Evolutionary conservation across 139 green algal species (phyloP).

Genomic region (Gonium pectorale): DNA sequence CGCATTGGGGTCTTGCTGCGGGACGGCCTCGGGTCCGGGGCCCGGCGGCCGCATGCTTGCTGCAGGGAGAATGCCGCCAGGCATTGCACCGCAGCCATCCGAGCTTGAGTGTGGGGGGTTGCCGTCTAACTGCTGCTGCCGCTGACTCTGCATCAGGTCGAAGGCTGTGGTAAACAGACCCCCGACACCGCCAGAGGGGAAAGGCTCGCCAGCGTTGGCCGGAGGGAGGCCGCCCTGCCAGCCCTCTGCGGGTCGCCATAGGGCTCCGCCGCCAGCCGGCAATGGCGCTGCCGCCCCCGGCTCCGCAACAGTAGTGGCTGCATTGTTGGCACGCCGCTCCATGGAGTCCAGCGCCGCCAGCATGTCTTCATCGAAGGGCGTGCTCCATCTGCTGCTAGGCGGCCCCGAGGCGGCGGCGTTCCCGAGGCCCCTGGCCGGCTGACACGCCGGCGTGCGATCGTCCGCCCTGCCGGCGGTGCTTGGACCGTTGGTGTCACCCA

Average conservation of each 20-base stretch:
- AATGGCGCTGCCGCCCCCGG: not conserved
- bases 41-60: too few species aligned
- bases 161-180: not conserved
- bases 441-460: not conserved
- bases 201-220: too few species aligned
- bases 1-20: too few species aligned
- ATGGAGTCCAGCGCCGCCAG: constrained; percentile 43
- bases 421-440: not conserved
- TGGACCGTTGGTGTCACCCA: not conserved
- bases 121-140: too few species aligned
- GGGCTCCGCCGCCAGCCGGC: too few species aligned
- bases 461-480: not conserved
- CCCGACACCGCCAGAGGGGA: too few species aligned
- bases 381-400: constrained; percentile 30
- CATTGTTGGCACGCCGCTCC: not conserved
- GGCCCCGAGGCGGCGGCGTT: not conserved
- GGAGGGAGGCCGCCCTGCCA: too few species aligned
- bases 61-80: too few species aligned
- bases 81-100: too few species aligned
- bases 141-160: constrained; percentile 13
- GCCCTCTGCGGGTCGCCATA: too few species aligned
- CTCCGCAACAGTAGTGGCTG: not conserved
- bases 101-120: too few species aligned
- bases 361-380: constrained; percentile 31
- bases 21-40: too few species aligned